These are phyloP conservation scores for Colletotrichum agaves DNA, from an alignment of 2,329 filamentous ascomycete species.

Conservation along the genomic window DNA sequence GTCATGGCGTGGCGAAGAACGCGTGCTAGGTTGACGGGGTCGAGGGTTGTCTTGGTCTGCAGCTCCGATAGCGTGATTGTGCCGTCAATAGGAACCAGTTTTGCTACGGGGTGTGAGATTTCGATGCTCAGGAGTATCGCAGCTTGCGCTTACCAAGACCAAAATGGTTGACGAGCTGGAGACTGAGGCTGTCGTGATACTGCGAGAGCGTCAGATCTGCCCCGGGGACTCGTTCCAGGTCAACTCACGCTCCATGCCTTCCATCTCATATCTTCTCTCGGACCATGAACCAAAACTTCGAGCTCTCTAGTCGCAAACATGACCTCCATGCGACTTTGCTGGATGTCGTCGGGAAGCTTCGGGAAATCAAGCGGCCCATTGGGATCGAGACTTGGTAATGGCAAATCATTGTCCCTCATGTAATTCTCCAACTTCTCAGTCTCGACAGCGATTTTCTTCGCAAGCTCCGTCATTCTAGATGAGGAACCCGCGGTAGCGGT, in stretches of 20 bases:
- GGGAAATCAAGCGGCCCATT: conserved; percentile 59
- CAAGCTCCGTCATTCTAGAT: conserved; percentile 57
- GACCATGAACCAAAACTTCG: conserved; percentile 58
- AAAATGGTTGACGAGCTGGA: conserved; percentile 62
- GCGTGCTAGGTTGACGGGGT: conserved; percentile 61
- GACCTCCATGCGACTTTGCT: conserved; percentile 57
- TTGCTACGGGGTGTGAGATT: conserved; percentile 49
- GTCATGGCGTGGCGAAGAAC: conserved; percentile 68
- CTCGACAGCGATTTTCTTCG: conserved; percentile 58
- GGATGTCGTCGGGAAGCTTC: conserved; percentile 56
- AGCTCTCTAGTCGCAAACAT: conserved; percentile 61
- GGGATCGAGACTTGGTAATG: conserved; percentile 57
- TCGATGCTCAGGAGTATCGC: background rate
- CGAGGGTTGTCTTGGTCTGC: conserved; percentile 55
- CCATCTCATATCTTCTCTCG: conserved; percentile 63
- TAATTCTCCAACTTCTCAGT: conserved; percentile 62
- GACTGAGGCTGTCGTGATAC: conserved; percentile 61
- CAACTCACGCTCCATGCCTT: conserved; percentile 61
- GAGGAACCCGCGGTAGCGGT: background rate
- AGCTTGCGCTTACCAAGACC: conserved; percentile 53
- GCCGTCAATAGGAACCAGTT: conserved; percentile 59
- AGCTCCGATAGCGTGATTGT: conserved; percentile 59
- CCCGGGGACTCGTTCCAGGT: background rate
- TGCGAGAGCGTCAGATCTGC: conserved; percentile 42
- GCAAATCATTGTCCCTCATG: conserved; percentile 54